Evolutionary conservation across 352 stramenopile genomes (phyloP).

Genomic region (Globisporangium lucens): DNA sequence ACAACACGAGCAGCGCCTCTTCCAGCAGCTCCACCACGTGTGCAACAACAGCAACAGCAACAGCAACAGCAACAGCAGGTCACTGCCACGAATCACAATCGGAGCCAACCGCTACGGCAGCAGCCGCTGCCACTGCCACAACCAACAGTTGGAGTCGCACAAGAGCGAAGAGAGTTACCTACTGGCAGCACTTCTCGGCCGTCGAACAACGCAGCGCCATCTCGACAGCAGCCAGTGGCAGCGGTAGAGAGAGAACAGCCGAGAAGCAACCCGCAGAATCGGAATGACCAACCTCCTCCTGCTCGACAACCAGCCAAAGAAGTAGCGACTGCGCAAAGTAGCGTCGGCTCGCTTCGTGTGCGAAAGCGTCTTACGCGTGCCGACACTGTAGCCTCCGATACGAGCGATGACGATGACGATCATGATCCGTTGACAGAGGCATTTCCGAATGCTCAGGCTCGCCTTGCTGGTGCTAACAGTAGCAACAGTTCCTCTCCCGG

Average conservation of each 20-base stretch:
- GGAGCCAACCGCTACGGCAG: constrained; percentile 7
- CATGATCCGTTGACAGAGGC: neutral
- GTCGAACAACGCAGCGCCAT: neutral
- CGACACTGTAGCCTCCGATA: neutral
- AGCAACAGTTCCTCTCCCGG: neutral
- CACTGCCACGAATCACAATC: constrained; percentile 6
- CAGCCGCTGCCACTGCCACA: constrained; percentile 8
- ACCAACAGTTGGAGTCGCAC: neutral
- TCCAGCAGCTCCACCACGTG: neutral
- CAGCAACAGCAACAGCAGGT: neutral
- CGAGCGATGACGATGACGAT: neutral
- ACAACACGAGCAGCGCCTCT: neutral
- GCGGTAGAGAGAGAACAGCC: neutral
- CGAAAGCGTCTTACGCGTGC: neutral
- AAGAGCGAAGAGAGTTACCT: neutral
- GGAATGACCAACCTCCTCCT: neutral
- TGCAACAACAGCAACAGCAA: constrained; percentile 7
- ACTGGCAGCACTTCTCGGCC: neutral
- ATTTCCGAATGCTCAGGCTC: neutral
- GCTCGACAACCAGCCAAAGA: neutral
- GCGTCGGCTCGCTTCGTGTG: neutral
- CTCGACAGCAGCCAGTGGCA: neutral
- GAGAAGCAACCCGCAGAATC: neutral
- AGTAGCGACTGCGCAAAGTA: neutral
- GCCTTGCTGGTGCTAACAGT: neutral